Conservation (phyloP, 495 filamentous ascomycete genomes). For the Hypoxylon trugodes region DNA sequence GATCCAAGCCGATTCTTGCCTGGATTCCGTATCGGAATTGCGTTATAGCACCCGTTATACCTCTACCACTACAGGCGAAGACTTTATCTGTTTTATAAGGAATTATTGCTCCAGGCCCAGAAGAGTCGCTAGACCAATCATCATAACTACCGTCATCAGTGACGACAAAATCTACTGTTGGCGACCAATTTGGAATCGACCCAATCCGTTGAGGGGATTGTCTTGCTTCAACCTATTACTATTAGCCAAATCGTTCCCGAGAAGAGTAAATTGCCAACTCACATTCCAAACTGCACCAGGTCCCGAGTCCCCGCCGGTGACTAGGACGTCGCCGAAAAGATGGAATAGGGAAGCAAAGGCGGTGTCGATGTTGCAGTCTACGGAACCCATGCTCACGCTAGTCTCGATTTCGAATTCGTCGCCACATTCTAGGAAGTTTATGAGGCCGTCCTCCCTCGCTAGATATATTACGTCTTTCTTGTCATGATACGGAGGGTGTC, state of each 20-base stretch:
- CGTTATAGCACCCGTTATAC: slow-evolving; percentile 67
- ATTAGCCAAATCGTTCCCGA: slow-evolving; percentile 28
- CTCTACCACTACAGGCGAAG: slow-evolving; percentile 67
- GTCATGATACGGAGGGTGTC: slow-evolving; percentile 65
- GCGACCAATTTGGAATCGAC: slow-evolving; percentile 79
- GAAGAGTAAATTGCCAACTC: slow-evolving; percentile 42
- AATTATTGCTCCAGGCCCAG: slow-evolving; percentile 6
- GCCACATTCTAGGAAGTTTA: slow-evolving; percentile 72
- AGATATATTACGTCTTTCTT: slow-evolving; percentile 77
- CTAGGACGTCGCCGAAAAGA: slow-evolving; percentile 73
- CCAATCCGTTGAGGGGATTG: slow-evolving; percentile 57
- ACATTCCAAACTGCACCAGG: slow-evolving; percentile 80
- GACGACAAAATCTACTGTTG: slow-evolving; percentile 74
- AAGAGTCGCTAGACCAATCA: neutral
- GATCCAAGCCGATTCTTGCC: slow-evolving; percentile 67
- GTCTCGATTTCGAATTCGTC: slow-evolving; percentile 58
- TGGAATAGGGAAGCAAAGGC: slow-evolving; percentile 67
- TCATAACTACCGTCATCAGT: slow-evolving; percentile 40
- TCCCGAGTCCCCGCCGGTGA: slow-evolving; percentile 83
- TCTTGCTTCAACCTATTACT: slow-evolving; percentile 48
- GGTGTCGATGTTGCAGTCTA: slow-evolving; percentile 68
- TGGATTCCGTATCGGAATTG: slow-evolving; percentile 78
- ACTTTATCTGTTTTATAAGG: slow-evolving; percentile 56
- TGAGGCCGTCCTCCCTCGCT: slow-evolving; percentile 80
- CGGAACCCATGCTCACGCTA: slow-evolving; percentile 62